These are phyloP conservation scores for Lodderomyces elongisporus DNA, from an alignment of 1,139 yeast species.

Conservation along the genomic window DNA sequence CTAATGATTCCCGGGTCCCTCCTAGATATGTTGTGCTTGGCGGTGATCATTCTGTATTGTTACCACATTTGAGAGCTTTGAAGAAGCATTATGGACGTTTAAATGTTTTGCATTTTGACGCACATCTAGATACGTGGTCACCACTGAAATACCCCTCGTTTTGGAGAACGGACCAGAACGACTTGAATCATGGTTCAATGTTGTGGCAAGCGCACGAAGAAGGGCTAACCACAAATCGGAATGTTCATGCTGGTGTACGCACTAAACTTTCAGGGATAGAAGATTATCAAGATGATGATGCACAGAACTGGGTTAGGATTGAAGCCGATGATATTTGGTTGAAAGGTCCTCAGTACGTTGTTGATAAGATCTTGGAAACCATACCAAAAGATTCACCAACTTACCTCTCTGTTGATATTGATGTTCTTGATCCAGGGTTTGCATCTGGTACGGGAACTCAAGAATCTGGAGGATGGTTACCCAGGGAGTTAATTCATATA, in stretches of 20 bases:
- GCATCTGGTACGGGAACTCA: constrained; percentile 85
- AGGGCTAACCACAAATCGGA: constrained; percentile 52
- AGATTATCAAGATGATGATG: constrained; percentile 62
- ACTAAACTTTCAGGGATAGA: constrained; percentile 60
- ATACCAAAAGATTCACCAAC: constrained; percentile 59
- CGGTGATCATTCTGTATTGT: constrained; percentile 71
- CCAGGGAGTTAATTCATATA: constrained; percentile 66
- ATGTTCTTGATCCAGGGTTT: constrained; percentile 75
- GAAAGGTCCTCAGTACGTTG: constrained; percentile 52
- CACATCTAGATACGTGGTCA: constrained; percentile 76
- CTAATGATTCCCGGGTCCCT: constrained; percentile 22
- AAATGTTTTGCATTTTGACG: constrained; percentile 71
- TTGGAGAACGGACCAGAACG: constrained; percentile 64
- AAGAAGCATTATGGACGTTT: constrained; percentile 56
- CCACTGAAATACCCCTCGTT: constrained; percentile 63
- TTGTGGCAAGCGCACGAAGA: constrained; percentile 72
- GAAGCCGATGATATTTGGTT: constrained; percentile 68
- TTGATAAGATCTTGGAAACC: constrained; percentile 43
- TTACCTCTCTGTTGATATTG: constrained; percentile 70
- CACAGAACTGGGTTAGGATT: constrained; percentile 59
- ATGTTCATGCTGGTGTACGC: constrained; percentile 69
- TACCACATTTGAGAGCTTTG: constrained; percentile 66
- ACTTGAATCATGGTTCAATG: constrained; percentile 77
- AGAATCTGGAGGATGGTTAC: constrained; percentile 77
- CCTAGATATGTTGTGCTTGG: constrained; percentile 69